Percentiles rank a stretch among this genome's conserved stretches.
Evolutionary conservation across 83 land plant species (phyloP).

Genomic region (Thuja plicata): DNA sequence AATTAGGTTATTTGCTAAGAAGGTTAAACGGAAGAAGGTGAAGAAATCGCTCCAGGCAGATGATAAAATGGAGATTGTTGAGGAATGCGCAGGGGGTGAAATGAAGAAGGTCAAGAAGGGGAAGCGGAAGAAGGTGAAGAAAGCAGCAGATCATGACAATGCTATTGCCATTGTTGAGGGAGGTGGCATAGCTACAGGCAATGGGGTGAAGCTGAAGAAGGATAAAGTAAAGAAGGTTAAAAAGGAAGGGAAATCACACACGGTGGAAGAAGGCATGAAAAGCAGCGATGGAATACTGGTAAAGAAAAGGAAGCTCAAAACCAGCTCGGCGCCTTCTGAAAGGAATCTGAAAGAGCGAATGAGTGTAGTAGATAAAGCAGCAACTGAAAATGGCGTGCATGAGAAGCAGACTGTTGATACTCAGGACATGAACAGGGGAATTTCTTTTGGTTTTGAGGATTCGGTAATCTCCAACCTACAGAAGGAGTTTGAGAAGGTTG

Average conservation of each 20-base stretch:
- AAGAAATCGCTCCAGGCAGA: constrained; percentile 4
- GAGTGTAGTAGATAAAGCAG: neutral
- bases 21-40: neutral
- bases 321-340: neutral
- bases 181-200: neutral
- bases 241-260: constrained; percentile 25
- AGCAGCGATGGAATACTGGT: neutral
- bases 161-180: neutral
- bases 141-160: neutral
- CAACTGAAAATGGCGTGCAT: neutral
- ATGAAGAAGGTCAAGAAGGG: constrained; percentile 9
- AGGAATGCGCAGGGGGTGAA: neutral
- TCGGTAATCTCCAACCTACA: constrained; percentile 64
- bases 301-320: constrained; percentile 21
- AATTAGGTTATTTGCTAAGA: neutral
- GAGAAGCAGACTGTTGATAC: neutral
- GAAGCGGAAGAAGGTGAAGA: constrained; percentile 21
- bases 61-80: constrained; percentile 13
- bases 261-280: constrained; percentile 8
- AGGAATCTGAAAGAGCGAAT: neutral
- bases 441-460: constrained; percentile 22
- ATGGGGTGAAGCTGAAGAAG: constrained; percentile 13
- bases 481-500: constrained; percentile 62
- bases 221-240: constrained; percentile 15
- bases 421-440: neutral